These are phyloP conservation scores for Amauroascus verrucosus DNA, from an alignment of 2,329 filamentous ascomycete genomes.

Conservation along the genomic window DNA sequence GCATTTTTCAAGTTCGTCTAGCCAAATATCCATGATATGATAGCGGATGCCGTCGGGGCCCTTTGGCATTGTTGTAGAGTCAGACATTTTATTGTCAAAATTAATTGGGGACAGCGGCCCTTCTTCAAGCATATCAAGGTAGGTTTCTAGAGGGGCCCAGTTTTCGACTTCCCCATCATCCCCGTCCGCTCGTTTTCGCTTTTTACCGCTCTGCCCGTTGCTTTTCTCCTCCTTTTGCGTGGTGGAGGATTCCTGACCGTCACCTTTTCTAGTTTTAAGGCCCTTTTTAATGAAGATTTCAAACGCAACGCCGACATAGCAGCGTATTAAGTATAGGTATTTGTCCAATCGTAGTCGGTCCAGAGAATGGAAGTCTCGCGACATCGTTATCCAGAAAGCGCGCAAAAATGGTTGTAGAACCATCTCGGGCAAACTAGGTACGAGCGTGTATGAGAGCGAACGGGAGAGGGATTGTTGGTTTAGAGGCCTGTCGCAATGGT, in stretches of 20 bases:
- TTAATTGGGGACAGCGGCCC: constrained; percentile 33
- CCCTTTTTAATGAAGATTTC: constrained; percentile 30
- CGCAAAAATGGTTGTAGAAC: constrained; percentile 42
- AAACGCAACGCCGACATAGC: constrained; percentile 65
- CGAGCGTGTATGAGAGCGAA: constrained; percentile 60
- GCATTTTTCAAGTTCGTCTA: constrained; percentile 74
- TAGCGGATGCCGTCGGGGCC: constrained; percentile 76
- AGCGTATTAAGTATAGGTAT: constrained; percentile 73
- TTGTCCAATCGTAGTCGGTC: constrained; percentile 81
- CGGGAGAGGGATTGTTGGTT: constrained; percentile 74
- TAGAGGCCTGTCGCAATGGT: constrained; percentile 85
- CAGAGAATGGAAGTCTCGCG: constrained; percentile 58
- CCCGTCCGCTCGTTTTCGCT: constrained; percentile 21
- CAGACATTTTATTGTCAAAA: constrained; percentile 23
- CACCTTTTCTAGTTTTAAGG: constrained; percentile 23
- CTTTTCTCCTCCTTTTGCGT: constrained; percentile 15
- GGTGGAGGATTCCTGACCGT: constrained; percentile 18
- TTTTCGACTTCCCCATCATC: constrained; percentile 18
- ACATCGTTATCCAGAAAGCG: constrained; percentile 63
- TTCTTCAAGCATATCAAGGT: constrained; percentile 32
- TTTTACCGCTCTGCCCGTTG: constrained; percentile 17
- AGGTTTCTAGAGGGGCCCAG: constrained; percentile 26
- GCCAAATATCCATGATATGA: constrained; percentile 81
- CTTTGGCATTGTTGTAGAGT: constrained; percentile 34
- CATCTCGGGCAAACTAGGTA: constrained; percentile 47